Base-by-base conservation (phyloP, 345 rosid species). In the Excoecaria agallocha region DNA sequence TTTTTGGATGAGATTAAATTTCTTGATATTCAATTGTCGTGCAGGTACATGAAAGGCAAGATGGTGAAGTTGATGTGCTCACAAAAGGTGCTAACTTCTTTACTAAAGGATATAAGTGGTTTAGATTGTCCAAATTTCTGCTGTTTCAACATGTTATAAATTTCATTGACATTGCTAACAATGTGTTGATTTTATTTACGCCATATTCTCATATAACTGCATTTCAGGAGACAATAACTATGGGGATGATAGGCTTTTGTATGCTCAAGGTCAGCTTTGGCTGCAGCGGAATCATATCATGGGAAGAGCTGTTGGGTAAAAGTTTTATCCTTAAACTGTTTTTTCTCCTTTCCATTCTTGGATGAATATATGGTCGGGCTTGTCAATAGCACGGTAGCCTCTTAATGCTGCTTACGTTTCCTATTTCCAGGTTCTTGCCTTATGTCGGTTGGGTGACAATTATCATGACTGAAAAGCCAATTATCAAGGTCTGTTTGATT, bases 221-320 rank as follows among this genome's bases (percentile, higher is more conserved):
- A 9, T 38, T 69, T 12, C 85, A 93, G 96, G 96, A 55, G 96
- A 93, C 78, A 86, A 78, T 72, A 93, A 91, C 72, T 0, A 17
- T 1, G 24, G 48, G 1, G 88, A 93, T 79, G 96, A 93, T 78
- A 85, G 88, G 41, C 68, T 79, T 69, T 80, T 93, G 78, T 93
- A 91, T 72, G 87, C 91, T 16, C 81, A 77, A 1, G 90, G 94
- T 50, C 93, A 89, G 65, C 71, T 49, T 49, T 93, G 97, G 98
- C 82, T 93, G 78, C 86, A 88, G 77, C 82, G 79, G 24, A 75
- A 86, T 15, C 90, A 91, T 49, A 88, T 93, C 55, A 83, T 88
- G 86, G 98, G 97, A 38, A 87, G 93, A 84, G 94, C 93, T 58
- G 84, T 91, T 57, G 94, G 94, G 98, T 93, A 88, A 80, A 69